Base-by-base conservation (phyloP, 192 early-diverging fungal species). In the Rhizoclosmatium globosum region DNA sequence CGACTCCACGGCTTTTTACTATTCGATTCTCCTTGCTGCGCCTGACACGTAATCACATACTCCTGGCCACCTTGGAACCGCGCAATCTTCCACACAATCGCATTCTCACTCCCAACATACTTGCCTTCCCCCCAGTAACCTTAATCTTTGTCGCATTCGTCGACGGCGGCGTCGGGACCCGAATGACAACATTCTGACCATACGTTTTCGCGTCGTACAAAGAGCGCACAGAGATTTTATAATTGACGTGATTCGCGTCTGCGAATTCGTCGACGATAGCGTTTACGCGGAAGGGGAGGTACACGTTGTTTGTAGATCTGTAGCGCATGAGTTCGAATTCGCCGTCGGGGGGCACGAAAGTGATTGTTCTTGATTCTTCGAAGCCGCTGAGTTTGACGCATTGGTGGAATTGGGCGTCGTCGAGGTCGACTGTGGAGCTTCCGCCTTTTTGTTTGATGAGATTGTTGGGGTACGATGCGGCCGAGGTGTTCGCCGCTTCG, bases 341-440 rank as follows among this genome's bases (percentile, higher is more conserved):
- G 64, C 96, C 96, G 79, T 97, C 98, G 0, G 97, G 97, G 65
- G 98, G 98, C 68, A 99, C 94, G 84, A 99, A 99, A 80, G 92
- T 97, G 83, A 99, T 99, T 3, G 94, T 95, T 38, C 97, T 87
- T 80, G 96, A 94, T 31, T 89, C 90, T 70, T 98, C 97, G 81
- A 98, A 99, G 72, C 92, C 92, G 46, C 94, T 95, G 44, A 99
- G 84, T 74, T 94, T 92, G 56, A 99, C 98, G 85, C 98, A 98
- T 86, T 99, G 98, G 82, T 99, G 98, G 89, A 99, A 99, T 80
- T 99, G 95, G 76, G 92, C 94, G 78, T 99, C 98, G 62, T 97
- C 98, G 47, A 99, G 94, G 79, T 97, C 97, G 38, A 99, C 96
- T 11, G 81, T 77, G 21, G 31, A 43, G 15, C 44, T 62, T 6